Evolutionary conservation across 2,329 filamentous ascomycete species (phyloP), one percentile per base, ranked within the genome.

Genomic region (Fulvia fulva): DNA sequence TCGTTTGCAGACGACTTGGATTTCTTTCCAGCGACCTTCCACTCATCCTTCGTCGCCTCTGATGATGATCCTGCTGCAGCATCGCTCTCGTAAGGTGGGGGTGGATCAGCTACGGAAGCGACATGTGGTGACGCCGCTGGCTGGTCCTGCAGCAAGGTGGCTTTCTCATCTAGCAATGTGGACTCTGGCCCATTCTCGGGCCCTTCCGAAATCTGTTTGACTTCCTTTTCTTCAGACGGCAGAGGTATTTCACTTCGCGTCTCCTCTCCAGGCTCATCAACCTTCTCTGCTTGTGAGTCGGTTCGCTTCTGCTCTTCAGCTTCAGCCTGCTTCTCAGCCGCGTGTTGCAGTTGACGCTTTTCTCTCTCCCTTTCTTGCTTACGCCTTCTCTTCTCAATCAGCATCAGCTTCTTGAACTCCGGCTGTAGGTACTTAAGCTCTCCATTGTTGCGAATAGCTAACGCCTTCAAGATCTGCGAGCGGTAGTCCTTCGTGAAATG

Each of bases 401-500:
- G n/a, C 32, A 53, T 26, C 4, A 53, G 25, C 51, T 53, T 53
- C 8, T 44, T 30, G 22, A 44, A 45, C 22, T 53, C 51, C 14
- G 34, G 51, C 23, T 53, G 51, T 3, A 53, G 51, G 41, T 53
- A 53, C 23, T 53, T 53, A 5, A 53, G 25, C 37, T 53, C 51
- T 3, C 51, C 51, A 21, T 37, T 37, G 25, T 53, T 53, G 14
- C 51, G 34, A 21, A 44, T 14, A n/a, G 51, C 51, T 9, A 44
- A 28, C 9, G 37, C 37, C 37, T 45, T 53, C 32, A 53, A 22
- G 21, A 53, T 53, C 37, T 53, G 51, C 7, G 51, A 44, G 14
- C 51, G 32, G 45, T 53, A 53, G 37, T 53, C 37, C 25, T 53
- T 53, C 9, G 51, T 53, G 22, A 53, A 53, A 4, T 37, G 51